Base-by-base conservation (phyloP, 306 rosid genomes). In the Prinsepia uniflora region DNA sequence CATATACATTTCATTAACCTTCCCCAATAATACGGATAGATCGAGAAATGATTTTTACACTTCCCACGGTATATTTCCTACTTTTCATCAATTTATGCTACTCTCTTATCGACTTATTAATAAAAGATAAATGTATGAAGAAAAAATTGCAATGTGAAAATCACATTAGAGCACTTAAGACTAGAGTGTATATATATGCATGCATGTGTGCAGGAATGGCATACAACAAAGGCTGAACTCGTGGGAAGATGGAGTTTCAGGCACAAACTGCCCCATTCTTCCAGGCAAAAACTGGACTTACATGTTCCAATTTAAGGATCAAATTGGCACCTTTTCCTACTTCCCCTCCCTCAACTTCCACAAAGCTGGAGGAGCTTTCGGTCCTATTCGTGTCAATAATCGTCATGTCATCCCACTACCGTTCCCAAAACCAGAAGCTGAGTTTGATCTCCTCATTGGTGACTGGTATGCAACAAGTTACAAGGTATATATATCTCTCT, bases 201-300 rank as follows among this genome's bases (percentile, higher is more conserved):
- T n/a, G n/a, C 8, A 20, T 5, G 69, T 56, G 22, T 74, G 75
- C 72, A 89, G 92, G 92, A 83, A 89, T 83, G 90, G 92, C 30
- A 86, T 89, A 65, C 83, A 87, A 6, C 96, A 89, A 74, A 81
- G 87, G 65, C 67, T 68, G 34, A 73, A 87, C 76, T 89, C 92
- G 49, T 89, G 96, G 96, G 83, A 89, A 81, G 92, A 89, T 85
- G 90, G 96, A 43, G 90, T 89, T 20, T 85, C 90, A 0, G 89
- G 92, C 46, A 85, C 89, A 60, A 87, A 86, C 66, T 87, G 90
- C 50, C 88, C 88, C 30, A 89, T 89, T 24, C 86, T 30, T 56
- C 80, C 92, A 4, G 72, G 74, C 0, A 74, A n/a, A 0, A 87
- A 72, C 67, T 89, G 90, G 87, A 89, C 87, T 34, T 85, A 81